Base-by-base conservation (phyloP, 176 grass and related monocot genomes). In the Typha latifolia region DNA sequence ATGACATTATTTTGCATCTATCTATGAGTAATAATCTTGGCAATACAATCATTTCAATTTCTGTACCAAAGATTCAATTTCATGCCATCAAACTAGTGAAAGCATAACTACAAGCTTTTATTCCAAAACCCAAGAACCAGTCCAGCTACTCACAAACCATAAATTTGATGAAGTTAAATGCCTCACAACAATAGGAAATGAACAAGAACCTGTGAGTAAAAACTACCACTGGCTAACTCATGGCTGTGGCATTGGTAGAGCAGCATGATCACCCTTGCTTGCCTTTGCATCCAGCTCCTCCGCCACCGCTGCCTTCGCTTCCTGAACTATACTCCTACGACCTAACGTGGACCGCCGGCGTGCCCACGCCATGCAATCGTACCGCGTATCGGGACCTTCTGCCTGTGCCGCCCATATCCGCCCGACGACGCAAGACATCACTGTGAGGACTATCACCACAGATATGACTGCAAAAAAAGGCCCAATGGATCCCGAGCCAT, bases 401-500 rank as follows among this genome's bases (percentile, higher is more conserved):
- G 68, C 77, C 26, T 79, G 71, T 68, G 51, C 51, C 5, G 75
- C 66, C 66, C 88, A 96, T 12, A 78, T 73, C 26, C 73, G 69
- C 26, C 89, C 89, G 4, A 85, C 72, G 68, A 87, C 29, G 70
- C 94, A 99, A 4, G 94, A 87, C 48, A 99, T 49, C 49, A 74
- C 63, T 18, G 86, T 83, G 72, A 99, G 67, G 20, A 90, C 53
- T 48, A 90, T 5, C 31, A 99, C 85, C 24, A 59, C 79, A 47
- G 78, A 78, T 31, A 99, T 80, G 31, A 93, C 94, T 8, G 51
- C 79, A 0, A 93, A 72, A 80, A 99, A 99, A 7, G 79, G 64
- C 51, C 89, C 86, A 4, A 93, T 53, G 12, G 86, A 87, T 12
- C 71, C 72, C 2, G 77, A 62, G 8, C 18, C 50, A 6, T 31